Evolutionary conservation across 2,329 filamentous ascomycete species (phyloP).

Genomic region (Fusarium humuli): DNA sequence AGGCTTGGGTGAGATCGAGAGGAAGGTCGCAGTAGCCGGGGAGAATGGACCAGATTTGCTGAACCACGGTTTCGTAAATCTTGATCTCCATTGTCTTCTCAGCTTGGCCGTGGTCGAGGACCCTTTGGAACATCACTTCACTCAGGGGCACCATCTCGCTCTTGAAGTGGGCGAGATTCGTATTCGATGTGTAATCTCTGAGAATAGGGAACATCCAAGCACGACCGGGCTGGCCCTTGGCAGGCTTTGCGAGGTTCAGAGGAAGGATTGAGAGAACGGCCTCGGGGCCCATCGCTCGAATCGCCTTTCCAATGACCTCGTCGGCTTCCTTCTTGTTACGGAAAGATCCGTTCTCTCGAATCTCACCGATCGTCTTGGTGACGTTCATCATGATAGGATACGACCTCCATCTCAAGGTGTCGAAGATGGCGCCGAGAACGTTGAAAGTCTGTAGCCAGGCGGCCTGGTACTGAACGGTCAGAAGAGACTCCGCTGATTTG

Average conservation of each 20-base stretch:
- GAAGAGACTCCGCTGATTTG: slow-evolving; percentile 75
- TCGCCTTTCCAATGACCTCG: slow-evolving; percentile 85
- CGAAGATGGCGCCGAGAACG: slow-evolving; percentile 87
- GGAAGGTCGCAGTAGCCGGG: slow-evolving; percentile 96
- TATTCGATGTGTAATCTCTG: slow-evolving; percentile 90
- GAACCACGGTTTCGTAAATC: slow-evolving; percentile 95
- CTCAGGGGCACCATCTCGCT: slow-evolving; percentile 89
- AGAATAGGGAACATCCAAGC: slow-evolving; percentile 96
- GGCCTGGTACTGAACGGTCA: slow-evolving; percentile 91
- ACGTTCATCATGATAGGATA: slow-evolving; percentile 81
- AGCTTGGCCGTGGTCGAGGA: slow-evolving; percentile 81
- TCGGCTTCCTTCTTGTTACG: slow-evolving; percentile 95
- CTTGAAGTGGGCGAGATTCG: slow-evolving; percentile 85
- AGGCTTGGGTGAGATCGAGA: slow-evolving; percentile 78
- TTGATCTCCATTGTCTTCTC: slow-evolving; percentile 97
- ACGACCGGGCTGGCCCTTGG: slow-evolving; percentile 81
- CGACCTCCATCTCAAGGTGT: slow-evolving; percentile 85
- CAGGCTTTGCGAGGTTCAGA: slow-evolving; percentile 83
- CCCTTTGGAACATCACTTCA: slow-evolving; percentile 87
- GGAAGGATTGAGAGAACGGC: slow-evolving; percentile 85
- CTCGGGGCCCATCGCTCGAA: slow-evolving; percentile 90
- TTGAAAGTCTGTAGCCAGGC: slow-evolving; percentile 97
- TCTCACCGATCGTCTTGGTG: slow-evolving; percentile 83
- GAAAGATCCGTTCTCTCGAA: slow-evolving; percentile 89
- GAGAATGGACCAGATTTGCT: slow-evolving; percentile 93